Conservation (phyloP, 495 filamentous ascomycete genomes). For the Trichoderma asperelloides region DNA sequence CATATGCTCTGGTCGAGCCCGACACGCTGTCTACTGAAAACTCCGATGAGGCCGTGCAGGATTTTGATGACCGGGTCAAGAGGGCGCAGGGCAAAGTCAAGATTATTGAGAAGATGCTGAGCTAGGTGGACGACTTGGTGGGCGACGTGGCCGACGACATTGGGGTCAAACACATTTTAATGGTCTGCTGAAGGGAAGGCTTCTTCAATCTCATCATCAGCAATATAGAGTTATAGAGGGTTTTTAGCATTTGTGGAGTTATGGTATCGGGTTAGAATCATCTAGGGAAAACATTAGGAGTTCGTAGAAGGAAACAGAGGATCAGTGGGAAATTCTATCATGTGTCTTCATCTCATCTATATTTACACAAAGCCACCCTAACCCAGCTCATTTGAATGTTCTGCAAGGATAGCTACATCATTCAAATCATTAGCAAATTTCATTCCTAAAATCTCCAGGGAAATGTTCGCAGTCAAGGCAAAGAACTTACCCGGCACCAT, state of each 20-base stretch:
- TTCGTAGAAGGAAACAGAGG: neutral
- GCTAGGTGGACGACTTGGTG: neutral
- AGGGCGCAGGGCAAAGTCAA: constrained; percentile 71
- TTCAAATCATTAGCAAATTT: neutral
- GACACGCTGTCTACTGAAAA: constrained; percentile 70
- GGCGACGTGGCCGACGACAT: neutral
- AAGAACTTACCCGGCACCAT: constrained; percentile 45
- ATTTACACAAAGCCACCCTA: constrained; percentile 15
- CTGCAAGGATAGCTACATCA: constrained; percentile 37
- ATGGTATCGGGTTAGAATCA: neutral
- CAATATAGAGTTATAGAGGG: neutral
- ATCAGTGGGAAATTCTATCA: neutral
- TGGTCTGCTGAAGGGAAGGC: neutral
- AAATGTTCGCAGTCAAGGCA: neutral
- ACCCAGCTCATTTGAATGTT: constrained; percentile 31
- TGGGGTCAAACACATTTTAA: neutral
- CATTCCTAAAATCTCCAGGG: neutral
- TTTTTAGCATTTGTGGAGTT: neutral
- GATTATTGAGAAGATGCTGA: constrained; percentile 63
- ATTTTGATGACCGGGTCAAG: constrained; percentile 77
- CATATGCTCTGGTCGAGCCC: constrained; percentile 70
- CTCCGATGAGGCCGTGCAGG: constrained; percentile 72
- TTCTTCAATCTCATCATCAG: neutral
- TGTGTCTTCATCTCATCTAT: constrained; percentile 15
- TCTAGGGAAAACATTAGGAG: neutral